Percentiles rank a stretch among this genome's conserved stretches.
phyloP scores from a whole-genome alignment of 805 yeast species.

The Spathaspora gorwiae region DNA sequence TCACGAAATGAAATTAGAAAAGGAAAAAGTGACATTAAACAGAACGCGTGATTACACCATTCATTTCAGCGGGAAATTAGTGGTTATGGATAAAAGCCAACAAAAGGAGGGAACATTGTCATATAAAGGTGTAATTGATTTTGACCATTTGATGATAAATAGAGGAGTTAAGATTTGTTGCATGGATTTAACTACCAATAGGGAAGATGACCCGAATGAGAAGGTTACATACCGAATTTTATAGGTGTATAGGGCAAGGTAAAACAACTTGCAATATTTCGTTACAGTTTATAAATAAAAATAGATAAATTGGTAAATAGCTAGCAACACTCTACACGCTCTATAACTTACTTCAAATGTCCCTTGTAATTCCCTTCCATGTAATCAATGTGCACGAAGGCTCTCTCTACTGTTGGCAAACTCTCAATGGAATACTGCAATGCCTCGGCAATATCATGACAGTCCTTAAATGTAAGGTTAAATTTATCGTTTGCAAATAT shows the following conservation, averaged over 20 bases:
- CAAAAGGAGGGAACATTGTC: slow-evolving; percentile 13
- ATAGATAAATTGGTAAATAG: too few species aligned
- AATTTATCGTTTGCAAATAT: slow-evolving; percentile 45
- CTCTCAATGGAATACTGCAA: slow-evolving; percentile 77
- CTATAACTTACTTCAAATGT: slow-evolving; percentile 22
- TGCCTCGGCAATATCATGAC: slow-evolving; percentile 79
- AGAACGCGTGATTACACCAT: slow-evolving; percentile 19
- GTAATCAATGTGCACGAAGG: slow-evolving; percentile 76
- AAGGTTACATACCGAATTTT: slow-evolving; percentile 8
- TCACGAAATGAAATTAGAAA: slow-evolving; percentile 17
- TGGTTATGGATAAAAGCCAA: slow-evolving; percentile 15
- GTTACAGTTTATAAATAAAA: too few species aligned
- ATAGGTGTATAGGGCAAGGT: neutral
- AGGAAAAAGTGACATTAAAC: slow-evolving; percentile 7
- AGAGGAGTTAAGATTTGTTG: slow-evolving; percentile 26
- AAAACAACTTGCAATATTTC: neutral
- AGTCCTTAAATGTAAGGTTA: slow-evolving; percentile 52
- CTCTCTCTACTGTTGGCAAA: slow-evolving; percentile 71
- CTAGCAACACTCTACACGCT: neutral
- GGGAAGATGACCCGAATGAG: slow-evolving; percentile 5
- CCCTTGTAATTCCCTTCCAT: slow-evolving; percentile 43
- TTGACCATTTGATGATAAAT: slow-evolving; percentile 26
- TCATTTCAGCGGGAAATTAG: slow-evolving; percentile 20
- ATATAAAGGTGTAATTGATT: slow-evolving; percentile 27
- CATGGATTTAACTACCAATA: slow-evolving; percentile 14